Evolutionary conservation across 116 monocot species (phyloP).

Genomic region (Posidonia oceanica): DNA sequence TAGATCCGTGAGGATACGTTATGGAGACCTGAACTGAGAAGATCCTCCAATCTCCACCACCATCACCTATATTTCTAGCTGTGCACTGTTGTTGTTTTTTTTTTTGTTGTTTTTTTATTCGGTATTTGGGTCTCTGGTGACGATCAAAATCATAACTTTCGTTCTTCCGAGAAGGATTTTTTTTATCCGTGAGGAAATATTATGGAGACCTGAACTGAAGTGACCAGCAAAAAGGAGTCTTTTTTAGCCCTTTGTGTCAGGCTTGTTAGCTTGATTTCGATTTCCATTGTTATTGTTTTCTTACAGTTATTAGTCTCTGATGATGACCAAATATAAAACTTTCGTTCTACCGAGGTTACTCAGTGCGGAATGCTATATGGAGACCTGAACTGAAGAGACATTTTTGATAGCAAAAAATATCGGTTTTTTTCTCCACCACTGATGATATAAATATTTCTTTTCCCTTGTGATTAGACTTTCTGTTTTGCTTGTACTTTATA

Average conservation of each 20-base stretch:
- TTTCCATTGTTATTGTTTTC: background rate
- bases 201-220: slow-evolving; percentile 15
- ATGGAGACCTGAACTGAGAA: slow-evolving; percentile 16
- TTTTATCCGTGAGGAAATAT: slow-evolving; percentile 3
- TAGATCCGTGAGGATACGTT: slow-evolving; percentile 1
- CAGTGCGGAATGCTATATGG: slow-evolving; percentile 14
- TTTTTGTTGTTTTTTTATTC: background rate
- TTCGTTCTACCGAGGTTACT: slow-evolving; percentile 20
- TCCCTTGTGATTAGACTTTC: background rate
- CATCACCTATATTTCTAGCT: too few species aligned
- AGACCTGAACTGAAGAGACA: slow-evolving; percentile 28
- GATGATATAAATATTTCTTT: background rate
- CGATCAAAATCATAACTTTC: slow-evolving; percentile 9
- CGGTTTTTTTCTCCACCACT: background rate
- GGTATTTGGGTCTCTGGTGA: background rate
- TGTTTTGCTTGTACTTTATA: background rate
- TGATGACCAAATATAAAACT: slow-evolving; percentile 15
- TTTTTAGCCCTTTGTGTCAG: background rate
- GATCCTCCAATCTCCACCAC: background rate
- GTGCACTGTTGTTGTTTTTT: too few species aligned
- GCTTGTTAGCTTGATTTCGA: background rate
- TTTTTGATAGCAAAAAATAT: too few species aligned
- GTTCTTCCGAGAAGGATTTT: slow-evolving; percentile 10
- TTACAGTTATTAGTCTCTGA: background rate
- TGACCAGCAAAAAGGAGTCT: background rate